A percentile compares a stretch with the other conserved stretches of the same genome.
These are phyloP conservation scores for Aspergillus fumigatus DNA, from an alignment of 2,329 filamentous ascomycete genomes.

Conservation along the genomic window DNA sequence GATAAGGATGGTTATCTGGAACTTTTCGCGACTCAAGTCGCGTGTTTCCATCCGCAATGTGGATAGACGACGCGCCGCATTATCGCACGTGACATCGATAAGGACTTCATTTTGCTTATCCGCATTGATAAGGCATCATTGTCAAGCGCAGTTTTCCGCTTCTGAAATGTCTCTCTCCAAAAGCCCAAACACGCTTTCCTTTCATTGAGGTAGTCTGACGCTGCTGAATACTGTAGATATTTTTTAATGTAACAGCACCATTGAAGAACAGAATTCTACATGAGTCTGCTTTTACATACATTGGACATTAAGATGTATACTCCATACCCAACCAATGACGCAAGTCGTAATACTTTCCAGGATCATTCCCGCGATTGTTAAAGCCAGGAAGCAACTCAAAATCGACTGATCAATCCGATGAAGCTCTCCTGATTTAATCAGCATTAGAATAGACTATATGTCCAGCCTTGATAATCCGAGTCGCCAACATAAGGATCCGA, in stretches of 20 bases:
- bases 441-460: not conserved
- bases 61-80: not conserved
- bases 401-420: not conserved
- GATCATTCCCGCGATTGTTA: not conserved
- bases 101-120: not conserved
- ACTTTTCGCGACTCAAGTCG: not conserved
- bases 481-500: not conserved
- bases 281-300: not conserved
- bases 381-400: not conserved
- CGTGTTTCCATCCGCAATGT: not conserved
- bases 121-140: not conserved
- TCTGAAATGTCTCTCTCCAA: not conserved
- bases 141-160: not conserved
- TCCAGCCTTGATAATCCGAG: not conserved
- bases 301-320: not conserved
- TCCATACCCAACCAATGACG: not conserved
- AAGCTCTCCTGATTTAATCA: not conserved
- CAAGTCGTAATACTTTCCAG: not conserved
- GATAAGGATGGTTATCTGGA: not conserved
- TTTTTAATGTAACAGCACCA: not conserved
- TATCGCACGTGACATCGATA: not conserved
- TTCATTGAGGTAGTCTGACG: no score
- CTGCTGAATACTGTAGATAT: not conserved
- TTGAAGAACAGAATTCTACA: not conserved
- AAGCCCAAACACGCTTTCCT: no score